Conservation (phyloP, 805 yeast genomes). For the Monosporozyma unispora region DNA sequence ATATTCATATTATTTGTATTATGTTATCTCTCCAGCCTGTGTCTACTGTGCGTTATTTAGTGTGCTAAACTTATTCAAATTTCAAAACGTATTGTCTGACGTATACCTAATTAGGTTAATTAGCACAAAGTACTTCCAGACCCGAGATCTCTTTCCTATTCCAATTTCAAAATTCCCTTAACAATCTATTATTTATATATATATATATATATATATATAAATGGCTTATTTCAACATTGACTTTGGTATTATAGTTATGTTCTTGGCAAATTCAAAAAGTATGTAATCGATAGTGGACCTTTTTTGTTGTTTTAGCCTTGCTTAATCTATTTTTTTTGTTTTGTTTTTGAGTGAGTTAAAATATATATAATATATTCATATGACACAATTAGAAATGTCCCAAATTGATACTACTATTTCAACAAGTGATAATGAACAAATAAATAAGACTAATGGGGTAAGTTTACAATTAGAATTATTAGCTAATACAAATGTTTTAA, state of each 20-base stretch:
- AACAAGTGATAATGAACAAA: background rate
- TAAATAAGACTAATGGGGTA: conserved; percentile 1
- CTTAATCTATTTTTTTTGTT: too few relatives aligned
- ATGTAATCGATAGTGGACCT: too few relatives aligned
- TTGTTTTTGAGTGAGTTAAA: too few relatives aligned
- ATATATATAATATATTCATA: too few relatives aligned
- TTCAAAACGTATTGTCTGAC: background rate
- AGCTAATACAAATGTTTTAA: conserved; percentile 22
- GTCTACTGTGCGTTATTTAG: background rate
- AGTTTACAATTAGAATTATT: conserved; percentile 20
- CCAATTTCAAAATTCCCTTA: background rate
- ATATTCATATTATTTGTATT: background rate
- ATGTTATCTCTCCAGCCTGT: background rate
- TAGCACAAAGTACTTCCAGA: background rate
- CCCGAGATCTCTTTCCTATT: background rate
- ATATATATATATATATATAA: too few relatives aligned
- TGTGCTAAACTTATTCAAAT: background rate
- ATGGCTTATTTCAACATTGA: too few relatives aligned
- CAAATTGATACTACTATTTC: background rate
- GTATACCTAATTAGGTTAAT: background rate
- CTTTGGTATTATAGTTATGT: too few relatives aligned
- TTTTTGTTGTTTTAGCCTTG: too few relatives aligned
- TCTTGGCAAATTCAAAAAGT: too few relatives aligned
- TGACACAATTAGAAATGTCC: background rate
- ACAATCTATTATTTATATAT: background rate